Evolutionary conservation across 2,329 filamentous ascomycete species (phyloP), one percentile per base, ranked within the genome.

Genomic region (Fusarium nurragi): DNA sequence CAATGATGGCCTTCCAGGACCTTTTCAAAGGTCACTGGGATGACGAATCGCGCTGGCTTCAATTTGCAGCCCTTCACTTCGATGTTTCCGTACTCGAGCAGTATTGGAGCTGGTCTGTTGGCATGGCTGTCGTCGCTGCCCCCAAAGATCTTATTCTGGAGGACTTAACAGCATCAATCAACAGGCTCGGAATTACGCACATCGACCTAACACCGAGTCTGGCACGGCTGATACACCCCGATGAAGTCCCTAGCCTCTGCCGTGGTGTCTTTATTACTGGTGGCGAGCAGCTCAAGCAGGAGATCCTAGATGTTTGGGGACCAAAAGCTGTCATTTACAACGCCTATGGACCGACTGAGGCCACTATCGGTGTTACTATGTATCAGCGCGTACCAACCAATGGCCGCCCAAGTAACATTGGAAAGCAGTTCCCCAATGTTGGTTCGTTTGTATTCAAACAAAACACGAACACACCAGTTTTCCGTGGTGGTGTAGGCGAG

Each of bases 1-100:
- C 93, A 23, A 92, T 97, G 87, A 85, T 94, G 51, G 88, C 93
- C 0, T 97, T 97, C 74, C 89, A 92, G 69, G 81, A 88, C 26
- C 82, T 97, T 0, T 97, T 97, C 72, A 77, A 78, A 6, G 87
- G 84, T 0, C 90, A 92, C 69, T 97, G 93, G 91, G 84, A 90
- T 37, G 71, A 81, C 0, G 74, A 84, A 0, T 96, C 93, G 0
- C 87, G 90, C 56, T 97, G 93, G 90, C 81, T 97, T 1, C 94
- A 97, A 73, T 97, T 97, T 73, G 94, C 94, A 2, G 94, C 93
- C 0, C 92, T 97, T 54, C 94, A 97, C 75, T 97, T 97, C 61
- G 94, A 97, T 70, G 94, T 97, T 5, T 95, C 92, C 2, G 91
- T 97, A 0, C 83, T 97, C 1, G 94, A 97, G 73, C 94, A 97